phyloP scores from a whole-genome alignment of 306 rosid species.

The Glycine latifolia region DNA sequence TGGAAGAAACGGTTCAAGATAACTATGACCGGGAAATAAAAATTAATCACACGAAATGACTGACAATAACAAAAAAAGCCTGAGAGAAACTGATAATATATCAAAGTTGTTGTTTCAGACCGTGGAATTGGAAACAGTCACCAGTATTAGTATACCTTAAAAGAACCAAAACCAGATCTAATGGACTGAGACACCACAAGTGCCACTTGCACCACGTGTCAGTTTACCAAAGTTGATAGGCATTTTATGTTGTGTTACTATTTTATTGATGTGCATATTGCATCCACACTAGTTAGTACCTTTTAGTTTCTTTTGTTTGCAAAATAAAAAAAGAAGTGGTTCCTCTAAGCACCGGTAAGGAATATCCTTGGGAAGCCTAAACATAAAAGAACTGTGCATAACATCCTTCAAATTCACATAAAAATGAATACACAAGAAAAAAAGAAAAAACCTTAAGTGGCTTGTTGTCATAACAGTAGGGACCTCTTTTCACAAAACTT shows the following conservation, averaged over 20 bases:
- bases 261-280: background rate
- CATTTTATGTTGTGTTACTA: background rate
- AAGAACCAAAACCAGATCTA: constrained; percentile 39
- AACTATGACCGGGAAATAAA: constrained; percentile 50
- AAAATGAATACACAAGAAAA: too few relatives aligned
- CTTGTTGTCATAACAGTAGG: background rate
- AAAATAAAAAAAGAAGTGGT: constrained; percentile 7
- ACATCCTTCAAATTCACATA: constrained; percentile 7
- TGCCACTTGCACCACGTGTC: constrained; percentile 30
- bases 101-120: constrained; percentile 21
- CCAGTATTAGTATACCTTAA: background rate
- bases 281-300: background rate
- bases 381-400: constrained; percentile 2
- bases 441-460: background rate
- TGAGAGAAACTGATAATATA: constrained; percentile 27
- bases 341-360: constrained; percentile 4
- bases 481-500: background rate
- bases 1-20: constrained; percentile 59
- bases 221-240: constrained; percentile 30
- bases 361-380: constrained; percentile 17
- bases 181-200: constrained; percentile 12
- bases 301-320: background rate
- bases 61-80: background rate
- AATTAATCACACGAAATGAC: constrained; percentile 31
- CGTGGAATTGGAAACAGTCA: constrained; percentile 28